Conservation (phyloP, 2,329 filamentous ascomycete species). For the Biscogniauxia mediterranea region DNA sequence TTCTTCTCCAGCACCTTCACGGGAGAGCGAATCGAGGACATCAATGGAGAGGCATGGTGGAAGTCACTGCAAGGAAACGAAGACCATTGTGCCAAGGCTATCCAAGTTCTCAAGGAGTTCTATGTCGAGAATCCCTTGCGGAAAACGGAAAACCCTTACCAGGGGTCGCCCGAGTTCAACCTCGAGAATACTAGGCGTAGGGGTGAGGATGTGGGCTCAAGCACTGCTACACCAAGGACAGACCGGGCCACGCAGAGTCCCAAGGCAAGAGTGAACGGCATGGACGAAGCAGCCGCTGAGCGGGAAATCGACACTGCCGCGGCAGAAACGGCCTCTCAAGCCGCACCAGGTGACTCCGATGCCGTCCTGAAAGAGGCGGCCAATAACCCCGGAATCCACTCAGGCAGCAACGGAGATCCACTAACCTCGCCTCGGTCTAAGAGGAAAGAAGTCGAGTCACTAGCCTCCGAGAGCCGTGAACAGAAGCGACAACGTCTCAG, state of each 20-base stretch:
- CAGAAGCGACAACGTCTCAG: slow-evolving; percentile 43
- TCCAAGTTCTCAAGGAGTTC: slow-evolving; percentile 71
- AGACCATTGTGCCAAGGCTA: slow-evolving; percentile 67
- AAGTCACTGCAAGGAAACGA: slow-evolving; percentile 70
- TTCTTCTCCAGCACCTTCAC: slow-evolving; percentile 82
- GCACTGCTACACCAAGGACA: slow-evolving; percentile 47
- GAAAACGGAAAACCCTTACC: slow-evolving; percentile 53
- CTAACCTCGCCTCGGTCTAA: slow-evolving; percentile 40
- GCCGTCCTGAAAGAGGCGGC: slow-evolving; percentile 32
- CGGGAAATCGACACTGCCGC: slow-evolving; percentile 26
- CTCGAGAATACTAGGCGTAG: slow-evolving; percentile 54
- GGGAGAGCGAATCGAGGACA: slow-evolving; percentile 72
- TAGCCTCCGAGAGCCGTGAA: slow-evolving; percentile 36
- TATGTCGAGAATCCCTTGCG: slow-evolving; percentile 61
- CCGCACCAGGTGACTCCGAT: slow-evolving; percentile 33
- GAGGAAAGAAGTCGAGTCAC: slow-evolving; percentile 40
- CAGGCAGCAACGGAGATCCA: slow-evolving; percentile 32
- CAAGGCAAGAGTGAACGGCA: slow-evolving; percentile 38
- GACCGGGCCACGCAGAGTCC: slow-evolving; percentile 52
- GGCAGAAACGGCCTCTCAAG: slow-evolving; percentile 36
- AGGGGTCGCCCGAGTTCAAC: slow-evolving; percentile 52
- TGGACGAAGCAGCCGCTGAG: slow-evolving; percentile 34
- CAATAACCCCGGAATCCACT: slow-evolving; percentile 29
- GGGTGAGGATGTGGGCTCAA: slow-evolving; percentile 45
- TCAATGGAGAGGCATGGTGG: slow-evolving; percentile 84